Evolutionary conservation across 2,329 filamentous ascomycete genomes (phyloP), one percentile per base, ranked within the genome.

Genomic region (Tolypocladium paradoxum): DNA sequence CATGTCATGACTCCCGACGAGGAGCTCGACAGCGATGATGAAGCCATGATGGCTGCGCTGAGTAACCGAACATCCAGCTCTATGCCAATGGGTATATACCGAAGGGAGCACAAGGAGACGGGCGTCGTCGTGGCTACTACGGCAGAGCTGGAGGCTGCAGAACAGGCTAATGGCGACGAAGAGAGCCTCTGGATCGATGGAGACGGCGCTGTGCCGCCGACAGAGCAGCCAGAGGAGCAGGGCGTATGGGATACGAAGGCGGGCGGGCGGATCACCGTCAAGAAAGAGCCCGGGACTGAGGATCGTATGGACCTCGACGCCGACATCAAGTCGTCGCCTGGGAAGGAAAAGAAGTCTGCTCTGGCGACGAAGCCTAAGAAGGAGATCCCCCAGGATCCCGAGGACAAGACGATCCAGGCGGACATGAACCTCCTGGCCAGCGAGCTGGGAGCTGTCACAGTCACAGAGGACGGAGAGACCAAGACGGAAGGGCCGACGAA

Each of bases 51-150:
- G 47, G 64, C 60, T 12, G 68, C 67, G 2, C 64, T 71, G 8
- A 63, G 62, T 54, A 58, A 60, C 31, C 64, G 59, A 22, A 49
- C 62, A 48, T 61, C 60, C 55, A 68, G 60, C 50, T 62, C 73
- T 22, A 69, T 81, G 58, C 79, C 79, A 18, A 77, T 82, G 69
- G 78, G 78, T 49, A 80, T 83, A 57, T 72, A 74, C 57, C 73
- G 79, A 55, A 70, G 71, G 55, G 75, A 79, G 57, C 76, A 79
- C 59, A 76, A 79, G 62, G 76, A 81, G 18, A 69, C 74, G 27
- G 76, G 73, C n/a, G 65, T 79, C 33, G 70, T 76, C 51, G 75
- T 82, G 48, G 75, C 78, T 12, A 81, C 77, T 0, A 76, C 76
- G n/a, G 78, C 77, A 37, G 79, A 83, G 58, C 69, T 82, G 14